Percentiles rank a stretch among this genome's conserved stretches.
phyloP scores from a whole-genome alignment of 768 basidiomycete species.

The Dendrothele bispora region DNA sequence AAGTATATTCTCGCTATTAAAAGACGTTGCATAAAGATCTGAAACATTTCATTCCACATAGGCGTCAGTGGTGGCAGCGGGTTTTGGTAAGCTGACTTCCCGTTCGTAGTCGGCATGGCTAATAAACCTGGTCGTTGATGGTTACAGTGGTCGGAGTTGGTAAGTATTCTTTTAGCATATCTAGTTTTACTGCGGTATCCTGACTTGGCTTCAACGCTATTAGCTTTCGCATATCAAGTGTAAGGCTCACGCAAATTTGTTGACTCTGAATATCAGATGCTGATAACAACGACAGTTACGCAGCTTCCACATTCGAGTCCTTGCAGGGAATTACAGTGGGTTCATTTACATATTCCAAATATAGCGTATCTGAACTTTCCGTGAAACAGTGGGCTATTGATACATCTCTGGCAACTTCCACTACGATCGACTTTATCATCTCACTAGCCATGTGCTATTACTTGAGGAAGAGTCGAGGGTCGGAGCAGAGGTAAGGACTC shows the following conservation, averaged over 20 bases:
- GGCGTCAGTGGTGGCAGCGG: conserved; percentile 34
- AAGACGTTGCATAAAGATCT: neutral
- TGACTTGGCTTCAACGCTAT: neutral
- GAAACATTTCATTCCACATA: conserved; percentile 9
- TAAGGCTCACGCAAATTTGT: neutral
- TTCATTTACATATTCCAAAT: neutral
- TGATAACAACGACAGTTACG: conserved; percentile 36
- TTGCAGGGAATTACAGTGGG: conserved; percentile 32
- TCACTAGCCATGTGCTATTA: conserved; percentile 36
- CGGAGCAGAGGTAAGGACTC: conserved; percentile 1
- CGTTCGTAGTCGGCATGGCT: too few species aligned
- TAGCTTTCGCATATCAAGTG: neutral
- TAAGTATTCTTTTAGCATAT: too few species aligned
- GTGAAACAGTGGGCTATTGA: conserved; percentile 43
- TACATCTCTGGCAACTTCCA: conserved; percentile 40
- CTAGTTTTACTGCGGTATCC: neutral
- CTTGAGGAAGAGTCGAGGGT: conserved; percentile 26
- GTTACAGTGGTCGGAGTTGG: too few species aligned
- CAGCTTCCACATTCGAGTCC: conserved; percentile 28
- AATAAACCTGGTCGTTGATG: too few species aligned
- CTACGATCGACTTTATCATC: conserved; percentile 45
- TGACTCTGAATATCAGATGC: conserved; percentile 22
- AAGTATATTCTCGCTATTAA: conserved; percentile 19
- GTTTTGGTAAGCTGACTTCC: conserved; percentile 34
- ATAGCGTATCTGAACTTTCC: neutral